Evolutionary conservation across 169 alveolate genomes (phyloP).

Genomic region (Plasmodium coatneyi): DNA sequence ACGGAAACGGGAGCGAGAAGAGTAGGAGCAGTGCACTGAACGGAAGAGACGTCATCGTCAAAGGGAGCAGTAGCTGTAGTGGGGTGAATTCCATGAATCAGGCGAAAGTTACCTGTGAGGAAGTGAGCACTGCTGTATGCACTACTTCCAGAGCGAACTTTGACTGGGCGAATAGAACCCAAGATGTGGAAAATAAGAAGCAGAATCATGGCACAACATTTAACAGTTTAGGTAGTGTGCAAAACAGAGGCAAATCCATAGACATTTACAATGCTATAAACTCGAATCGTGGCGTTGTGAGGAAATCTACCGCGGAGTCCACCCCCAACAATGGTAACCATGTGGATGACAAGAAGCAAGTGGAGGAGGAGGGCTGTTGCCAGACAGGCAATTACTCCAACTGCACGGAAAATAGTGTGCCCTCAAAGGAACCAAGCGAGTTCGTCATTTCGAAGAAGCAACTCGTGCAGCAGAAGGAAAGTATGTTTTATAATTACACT

Average conservation of each 20-base stretch:
- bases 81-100: neutral
- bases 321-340: neutral
- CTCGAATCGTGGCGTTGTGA: neutral
- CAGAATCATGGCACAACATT: neutral
- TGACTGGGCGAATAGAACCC: neutral
- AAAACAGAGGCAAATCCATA: neutral
- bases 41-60: neutral
- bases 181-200: conserved; percentile 16
- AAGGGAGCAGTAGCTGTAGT: neutral
- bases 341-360: neutral
- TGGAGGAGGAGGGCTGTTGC: neutral
- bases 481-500: conserved; percentile 8
- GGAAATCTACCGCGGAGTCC: neutral
- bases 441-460: neutral
- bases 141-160: neutral
- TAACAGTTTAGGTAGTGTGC: neutral
- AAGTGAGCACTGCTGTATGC: neutral
- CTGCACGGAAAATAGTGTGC: neutral
- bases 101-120: neutral
- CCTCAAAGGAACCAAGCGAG: neutral
- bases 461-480: neutral
- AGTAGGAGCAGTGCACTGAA: neutral
- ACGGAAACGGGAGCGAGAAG: conserved; percentile 6
- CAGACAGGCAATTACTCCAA: neutral
- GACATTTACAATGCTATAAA: neutral